Evolutionary conservation across 106 monocot species (phyloP).

Genomic region (Hemerocallis citrina): DNA sequence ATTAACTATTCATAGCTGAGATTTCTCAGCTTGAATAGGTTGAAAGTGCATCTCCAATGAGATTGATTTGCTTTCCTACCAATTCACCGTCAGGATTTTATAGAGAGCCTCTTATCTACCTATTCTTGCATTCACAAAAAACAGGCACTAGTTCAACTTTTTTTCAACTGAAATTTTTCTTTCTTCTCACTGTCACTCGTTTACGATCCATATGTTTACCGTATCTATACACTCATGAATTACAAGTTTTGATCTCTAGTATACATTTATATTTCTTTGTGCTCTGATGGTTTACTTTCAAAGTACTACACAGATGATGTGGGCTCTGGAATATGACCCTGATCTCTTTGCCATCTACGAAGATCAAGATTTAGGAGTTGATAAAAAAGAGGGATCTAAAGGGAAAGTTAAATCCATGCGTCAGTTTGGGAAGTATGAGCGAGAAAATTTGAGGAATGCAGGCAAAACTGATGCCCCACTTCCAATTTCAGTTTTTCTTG

Average conservation of each 20-base stretch:
- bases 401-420: constrained; percentile 60
- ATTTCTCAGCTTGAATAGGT: neutral
- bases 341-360: constrained; percentile 62
- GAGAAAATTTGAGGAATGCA: constrained; percentile 71
- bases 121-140: neutral
- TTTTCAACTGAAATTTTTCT: too few relatives aligned
- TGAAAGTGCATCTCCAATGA: neutral
- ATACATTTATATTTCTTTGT: neutral
- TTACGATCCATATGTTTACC: neutral
- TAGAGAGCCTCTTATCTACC: neutral
- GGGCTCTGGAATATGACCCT: constrained; percentile 94
- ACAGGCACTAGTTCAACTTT: too few relatives aligned
- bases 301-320: constrained; percentile 73
- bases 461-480: constrained; percentile 48
- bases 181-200: neutral
- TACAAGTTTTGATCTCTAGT: neutral
- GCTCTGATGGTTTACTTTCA: constrained; percentile 7
- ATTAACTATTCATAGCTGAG: too few relatives aligned
- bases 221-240: neutral
- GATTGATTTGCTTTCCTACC: neutral
- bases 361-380: constrained; percentile 34
- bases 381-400: constrained; percentile 55
- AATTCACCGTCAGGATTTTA: neutral
- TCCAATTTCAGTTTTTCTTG: constrained; percentile 89
- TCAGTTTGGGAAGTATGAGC: constrained; percentile 82